Conservation (phyloP, 805 yeast species). For the Cyberlindnera maclurae region DNA sequence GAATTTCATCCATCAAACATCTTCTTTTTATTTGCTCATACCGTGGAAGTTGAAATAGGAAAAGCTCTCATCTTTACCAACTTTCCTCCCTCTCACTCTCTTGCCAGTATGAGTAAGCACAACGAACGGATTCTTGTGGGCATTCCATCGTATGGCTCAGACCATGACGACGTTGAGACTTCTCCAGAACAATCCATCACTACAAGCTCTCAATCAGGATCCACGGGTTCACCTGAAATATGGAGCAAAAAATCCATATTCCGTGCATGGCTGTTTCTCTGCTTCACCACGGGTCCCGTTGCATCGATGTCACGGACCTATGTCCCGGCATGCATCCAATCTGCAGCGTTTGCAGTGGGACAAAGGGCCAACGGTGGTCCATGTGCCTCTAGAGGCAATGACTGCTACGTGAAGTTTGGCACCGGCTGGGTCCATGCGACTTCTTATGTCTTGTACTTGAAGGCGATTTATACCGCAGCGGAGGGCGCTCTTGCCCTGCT, state of each 20-base stretch:
- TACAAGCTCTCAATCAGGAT: no score
- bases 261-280: conserved; percentile 31
- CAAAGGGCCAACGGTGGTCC: conserved; percentile 18
- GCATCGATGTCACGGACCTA: conserved; percentile 35
- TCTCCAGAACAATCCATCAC: neutral
- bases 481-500: conserved; percentile 31
- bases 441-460: conserved; percentile 32
- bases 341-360: conserved; percentile 29
- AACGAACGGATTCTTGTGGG: no score
- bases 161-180: no score
- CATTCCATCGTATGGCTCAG: no score
- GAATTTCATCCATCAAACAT: no score
- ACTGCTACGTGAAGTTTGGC: conserved; percentile 33
- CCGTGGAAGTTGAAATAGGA: no score
- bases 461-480: conserved; percentile 31
- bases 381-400: conserved; percentile 28
- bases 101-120: no score
- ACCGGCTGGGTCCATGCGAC: conserved; percentile 27
- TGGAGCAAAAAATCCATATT: conserved; percentile 3
- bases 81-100: no score
- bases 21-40: no score
- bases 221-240: neutral
- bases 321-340: conserved; percentile 34
- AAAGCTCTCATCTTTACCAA: no score
- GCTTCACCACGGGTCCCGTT: conserved; percentile 37